phyloP scores from a whole-genome alignment of 495 filamentous ascomycete genomes.

The Pseudotulostoma volvatum region DNA sequence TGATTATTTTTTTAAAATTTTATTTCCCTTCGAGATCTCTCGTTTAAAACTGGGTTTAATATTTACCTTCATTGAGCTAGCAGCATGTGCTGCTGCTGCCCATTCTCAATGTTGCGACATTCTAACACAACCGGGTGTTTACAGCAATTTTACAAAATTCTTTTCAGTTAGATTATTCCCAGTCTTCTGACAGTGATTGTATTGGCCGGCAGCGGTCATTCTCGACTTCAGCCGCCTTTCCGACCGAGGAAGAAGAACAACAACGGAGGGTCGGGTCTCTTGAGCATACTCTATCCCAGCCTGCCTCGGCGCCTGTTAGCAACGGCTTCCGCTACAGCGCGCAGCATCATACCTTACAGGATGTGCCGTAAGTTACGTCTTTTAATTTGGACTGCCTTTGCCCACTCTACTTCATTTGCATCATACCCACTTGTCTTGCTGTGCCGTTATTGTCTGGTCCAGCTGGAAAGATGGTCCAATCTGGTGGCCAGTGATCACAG shows the following conservation, averaged over 20 bases:
- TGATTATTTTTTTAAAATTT: conserved; percentile 1
- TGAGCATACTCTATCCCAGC: conserved; percentile 16
- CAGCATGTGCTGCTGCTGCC: background rate
- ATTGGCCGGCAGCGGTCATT: conserved; percentile 17
- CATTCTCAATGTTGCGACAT: too few species aligned
- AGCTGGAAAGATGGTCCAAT: background rate
- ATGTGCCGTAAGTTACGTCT: conserved; percentile 34
- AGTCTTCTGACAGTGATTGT: conserved; percentile 28
- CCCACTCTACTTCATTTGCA: conserved; percentile 7
- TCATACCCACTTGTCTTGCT: conserved; percentile 17
- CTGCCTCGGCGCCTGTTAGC: conserved; percentile 27
- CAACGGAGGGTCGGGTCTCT: conserved; percentile 27
- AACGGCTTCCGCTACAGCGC: conserved; percentile 32
- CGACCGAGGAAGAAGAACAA: conserved; percentile 26
- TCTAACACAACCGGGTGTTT: background rate
- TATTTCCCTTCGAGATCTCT: conserved; percentile 4
- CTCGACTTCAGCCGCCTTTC: conserved; percentile 19
- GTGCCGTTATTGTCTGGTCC: conserved; percentile 7
- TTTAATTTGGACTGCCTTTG: conserved; percentile 23
- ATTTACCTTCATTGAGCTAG: conserved; percentile 1
- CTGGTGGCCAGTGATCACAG: background rate
- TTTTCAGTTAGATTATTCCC: conserved; percentile 23
- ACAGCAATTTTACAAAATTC: conserved; percentile 23
- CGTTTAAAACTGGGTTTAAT: conserved; percentile 1
- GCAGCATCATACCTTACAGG: conserved; percentile 28